These are phyloP conservation scores for Lachancea sp. DNA, from an alignment of 805 yeast species.

Conservation along the genomic window DNA sequence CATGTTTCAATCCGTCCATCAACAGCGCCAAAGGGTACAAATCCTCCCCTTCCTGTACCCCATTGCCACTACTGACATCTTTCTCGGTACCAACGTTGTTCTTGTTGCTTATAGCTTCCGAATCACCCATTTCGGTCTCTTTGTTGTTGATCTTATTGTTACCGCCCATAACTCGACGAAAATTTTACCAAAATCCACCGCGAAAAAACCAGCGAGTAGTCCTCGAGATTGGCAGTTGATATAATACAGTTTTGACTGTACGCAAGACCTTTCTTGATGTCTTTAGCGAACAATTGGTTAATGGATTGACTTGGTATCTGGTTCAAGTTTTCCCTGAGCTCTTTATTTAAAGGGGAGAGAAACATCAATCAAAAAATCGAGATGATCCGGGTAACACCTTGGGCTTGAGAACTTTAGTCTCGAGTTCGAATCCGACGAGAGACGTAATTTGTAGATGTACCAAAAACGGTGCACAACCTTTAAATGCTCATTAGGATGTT, in stretches of 20 bases:
- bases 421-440: neutral
- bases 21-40: constrained; percentile 90
- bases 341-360: constrained; percentile 1
- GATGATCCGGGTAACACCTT: neutral
- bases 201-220: neutral
- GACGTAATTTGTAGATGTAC: neutral
- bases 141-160: neutral
- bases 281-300: neutral
- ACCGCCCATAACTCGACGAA: neutral
- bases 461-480: neutral
- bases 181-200: neutral
- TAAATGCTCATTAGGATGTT: neutral
- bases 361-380: neutral
- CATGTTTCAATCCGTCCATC: constrained; percentile 96
- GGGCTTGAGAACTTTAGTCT: neutral
- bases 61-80: neutral
- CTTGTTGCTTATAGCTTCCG: neutral
- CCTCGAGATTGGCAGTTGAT: neutral
- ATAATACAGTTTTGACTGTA: neutral
- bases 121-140: neutral
- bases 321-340: constrained; percentile 2
- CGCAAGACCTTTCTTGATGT: neutral
- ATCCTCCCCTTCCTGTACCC: constrained; percentile 31
- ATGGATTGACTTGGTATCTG: neutral
- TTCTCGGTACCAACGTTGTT: neutral